Conservation (phyloP, 2,329 filamentous ascomycete species). For the Thielaviopsis euricoi region DNA sequence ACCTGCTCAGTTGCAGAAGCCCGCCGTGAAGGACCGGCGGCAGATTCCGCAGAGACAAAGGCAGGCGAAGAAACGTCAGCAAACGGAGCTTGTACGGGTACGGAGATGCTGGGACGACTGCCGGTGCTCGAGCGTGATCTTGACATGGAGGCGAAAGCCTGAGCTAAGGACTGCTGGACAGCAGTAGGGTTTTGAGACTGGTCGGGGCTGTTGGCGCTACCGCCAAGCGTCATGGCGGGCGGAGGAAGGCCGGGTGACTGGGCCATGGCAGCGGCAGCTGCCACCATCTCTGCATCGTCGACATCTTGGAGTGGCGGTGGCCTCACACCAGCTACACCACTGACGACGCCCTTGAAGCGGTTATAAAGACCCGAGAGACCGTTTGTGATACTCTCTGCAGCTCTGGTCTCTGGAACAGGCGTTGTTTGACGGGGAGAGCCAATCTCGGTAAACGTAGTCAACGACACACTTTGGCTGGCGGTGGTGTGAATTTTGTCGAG, state of each 20-base stretch:
- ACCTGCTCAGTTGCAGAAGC: background rate
- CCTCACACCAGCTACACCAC: constrained; percentile 25
- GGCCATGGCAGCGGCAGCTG: constrained; percentile 18
- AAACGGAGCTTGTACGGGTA: background rate
- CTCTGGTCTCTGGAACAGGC: constrained; percentile 47
- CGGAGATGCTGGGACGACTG: constrained; percentile 5
- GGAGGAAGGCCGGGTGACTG: constrained; percentile 12
- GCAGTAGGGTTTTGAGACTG: constrained; percentile 16
- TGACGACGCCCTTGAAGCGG: constrained; percentile 69
- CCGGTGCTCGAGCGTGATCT: constrained; percentile 8
- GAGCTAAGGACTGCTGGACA: constrained; percentile 20
- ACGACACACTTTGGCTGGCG: constrained; percentile 65
- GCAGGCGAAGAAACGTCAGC: background rate
- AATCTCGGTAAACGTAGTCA: constrained; percentile 93
- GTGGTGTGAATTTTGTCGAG: constrained; percentile 79
- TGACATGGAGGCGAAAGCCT: constrained; percentile 3
- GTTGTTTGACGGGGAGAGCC: constrained; percentile 51
- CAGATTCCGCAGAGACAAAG: background rate
- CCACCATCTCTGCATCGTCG: constrained; percentile 25
- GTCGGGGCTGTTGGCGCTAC: background rate
- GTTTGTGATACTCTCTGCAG: constrained; percentile 63
- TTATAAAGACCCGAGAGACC: constrained; percentile 81
- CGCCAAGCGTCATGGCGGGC: constrained; percentile 18
- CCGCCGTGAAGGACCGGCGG: background rate
- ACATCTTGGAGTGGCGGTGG: constrained; percentile 21